These are phyloP conservation scores for Fusarium falciforme DNA, from an alignment of 2,329 filamentous ascomycete genomes.

Conservation along the genomic window DNA sequence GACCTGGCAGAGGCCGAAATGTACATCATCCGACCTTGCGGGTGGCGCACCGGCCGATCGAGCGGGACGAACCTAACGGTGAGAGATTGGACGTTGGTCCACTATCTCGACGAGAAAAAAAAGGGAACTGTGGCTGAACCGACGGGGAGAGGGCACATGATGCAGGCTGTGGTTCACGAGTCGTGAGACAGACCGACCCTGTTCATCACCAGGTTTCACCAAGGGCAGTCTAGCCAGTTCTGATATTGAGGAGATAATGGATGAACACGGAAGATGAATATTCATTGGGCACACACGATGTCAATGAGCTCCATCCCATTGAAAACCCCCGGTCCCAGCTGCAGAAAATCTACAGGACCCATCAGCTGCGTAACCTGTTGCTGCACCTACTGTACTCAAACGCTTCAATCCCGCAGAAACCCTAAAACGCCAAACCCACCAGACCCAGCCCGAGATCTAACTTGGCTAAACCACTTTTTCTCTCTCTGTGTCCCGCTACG, in stretches of 20 bases:
- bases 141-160: constrained; percentile 9
- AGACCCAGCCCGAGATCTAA: background rate
- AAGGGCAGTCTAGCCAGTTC: background rate
- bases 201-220: constrained; percentile 4
- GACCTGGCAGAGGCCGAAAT: background rate
- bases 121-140: constrained; percentile 1
- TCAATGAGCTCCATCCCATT: background rate
- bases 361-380: background rate
- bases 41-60: background rate
- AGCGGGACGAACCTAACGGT: background rate
- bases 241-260: background rate
- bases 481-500: constrained; percentile 7
- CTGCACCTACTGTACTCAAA: background rate
- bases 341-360: background rate
- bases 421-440: constrained; percentile 22
- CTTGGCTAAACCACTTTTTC: background rate
- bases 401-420: constrained; percentile 9
- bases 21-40: constrained; percentile 3
- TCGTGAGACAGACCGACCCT: constrained; percentile 2
- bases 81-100: background rate
- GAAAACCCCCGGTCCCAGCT: background rate
- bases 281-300: background rate
- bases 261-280: background rate
- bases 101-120: constrained; percentile 16
- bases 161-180: constrained; percentile 25